A percentile compares a stretch with the other conserved stretches of the same genome.
Evolutionary conservation across 805 yeast genomes (phyloP).

Genomic region (Groenewaldozyma tartarivorans): DNA sequence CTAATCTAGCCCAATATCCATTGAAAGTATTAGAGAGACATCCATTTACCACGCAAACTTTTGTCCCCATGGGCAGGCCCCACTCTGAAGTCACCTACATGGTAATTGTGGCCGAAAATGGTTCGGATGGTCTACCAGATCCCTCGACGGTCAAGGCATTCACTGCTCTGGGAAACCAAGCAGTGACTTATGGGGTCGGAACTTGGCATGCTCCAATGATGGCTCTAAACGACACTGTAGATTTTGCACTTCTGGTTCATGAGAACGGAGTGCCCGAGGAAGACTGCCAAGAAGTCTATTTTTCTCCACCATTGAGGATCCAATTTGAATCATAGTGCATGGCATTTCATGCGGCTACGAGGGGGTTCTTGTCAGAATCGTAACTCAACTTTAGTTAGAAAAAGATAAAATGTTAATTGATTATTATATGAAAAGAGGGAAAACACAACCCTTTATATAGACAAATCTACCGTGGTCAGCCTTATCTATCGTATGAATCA

Average conservation of each 20-base stretch:
- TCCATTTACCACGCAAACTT: constrained; percentile 82
- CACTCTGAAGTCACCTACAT: constrained; percentile 46
- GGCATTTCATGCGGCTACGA: too few relatives aligned
- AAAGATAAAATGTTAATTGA: too few relatives aligned
- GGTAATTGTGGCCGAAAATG: constrained; percentile 68
- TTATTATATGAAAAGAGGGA: too few relatives aligned
- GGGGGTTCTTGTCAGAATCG: too few relatives aligned
- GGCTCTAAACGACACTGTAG: constrained; percentile 56
- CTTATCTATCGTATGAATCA: too few relatives aligned
- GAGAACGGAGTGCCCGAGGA: constrained; percentile 74
- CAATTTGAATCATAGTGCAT: too few relatives aligned
- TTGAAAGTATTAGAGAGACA: constrained; percentile 75
- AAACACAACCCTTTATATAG: too few relatives aligned
- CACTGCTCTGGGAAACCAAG: constrained; percentile 70
- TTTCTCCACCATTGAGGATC: constrained; percentile 27
- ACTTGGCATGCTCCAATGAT: constrained; percentile 98
- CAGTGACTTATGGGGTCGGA: constrained; percentile 78
- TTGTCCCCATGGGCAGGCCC: constrained; percentile 75
- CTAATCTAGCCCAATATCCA: too few relatives aligned
- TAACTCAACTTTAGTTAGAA: too few relatives aligned
- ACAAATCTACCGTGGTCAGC: too few relatives aligned
- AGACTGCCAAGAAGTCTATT: constrained; percentile 73
- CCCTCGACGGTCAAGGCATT: constrained; percentile 56
- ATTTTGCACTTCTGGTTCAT: constrained; percentile 81
- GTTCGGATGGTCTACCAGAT: constrained; percentile 49